Conservation (phyloP, 768 basidiomycete species). For the Agrocybe chaxingu region DNA sequence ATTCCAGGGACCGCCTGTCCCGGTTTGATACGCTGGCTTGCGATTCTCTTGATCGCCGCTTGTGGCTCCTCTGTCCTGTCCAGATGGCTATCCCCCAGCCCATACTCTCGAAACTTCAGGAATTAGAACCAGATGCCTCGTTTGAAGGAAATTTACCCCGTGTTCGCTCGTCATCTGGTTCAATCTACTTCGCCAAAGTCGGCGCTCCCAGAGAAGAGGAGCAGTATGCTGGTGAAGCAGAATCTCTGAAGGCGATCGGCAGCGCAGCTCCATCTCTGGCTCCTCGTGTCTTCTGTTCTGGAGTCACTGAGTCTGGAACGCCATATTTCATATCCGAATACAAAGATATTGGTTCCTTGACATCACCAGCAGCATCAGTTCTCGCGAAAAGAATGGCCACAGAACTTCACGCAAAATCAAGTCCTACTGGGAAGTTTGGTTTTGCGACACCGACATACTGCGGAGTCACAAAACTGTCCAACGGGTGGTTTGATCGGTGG, state of each 20-base stretch:
- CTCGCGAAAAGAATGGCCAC: constrained; percentile 63
- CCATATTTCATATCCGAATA: constrained; percentile 78
- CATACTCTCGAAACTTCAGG: constrained; percentile 42
- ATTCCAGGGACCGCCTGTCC: no score
- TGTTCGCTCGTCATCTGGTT: constrained; percentile 55
- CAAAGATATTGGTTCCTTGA: constrained; percentile 53
- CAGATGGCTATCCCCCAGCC: constrained; percentile 18
- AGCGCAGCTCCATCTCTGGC: constrained; percentile 66
- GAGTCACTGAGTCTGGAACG: constrained; percentile 33
- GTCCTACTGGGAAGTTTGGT: constrained; percentile 53
- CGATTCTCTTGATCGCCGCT: no score
- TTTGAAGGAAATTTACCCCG: constrained; percentile 45
- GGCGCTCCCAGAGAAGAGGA: constrained; percentile 52
- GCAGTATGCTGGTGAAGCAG: constrained; percentile 67
- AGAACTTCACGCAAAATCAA: constrained; percentile 60
- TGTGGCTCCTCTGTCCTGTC: constrained; percentile 4
- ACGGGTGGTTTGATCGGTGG: constrained; percentile 76
- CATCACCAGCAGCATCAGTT: constrained; percentile 37
- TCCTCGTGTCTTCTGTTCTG: constrained; percentile 53
- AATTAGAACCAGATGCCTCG: constrained; percentile 47
- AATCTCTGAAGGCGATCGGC: constrained; percentile 62
- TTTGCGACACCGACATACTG: constrained; percentile 77
- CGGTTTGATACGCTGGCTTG: no score
- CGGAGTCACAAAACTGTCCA: constrained; percentile 64
- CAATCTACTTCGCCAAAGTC: constrained; percentile 59